A percentile compares a stretch with the other conserved stretches of the same genome.
phyloP scores from a whole-genome alignment of 1,284 basidiomycete species.

The Chondrostereum purpureum region DNA sequence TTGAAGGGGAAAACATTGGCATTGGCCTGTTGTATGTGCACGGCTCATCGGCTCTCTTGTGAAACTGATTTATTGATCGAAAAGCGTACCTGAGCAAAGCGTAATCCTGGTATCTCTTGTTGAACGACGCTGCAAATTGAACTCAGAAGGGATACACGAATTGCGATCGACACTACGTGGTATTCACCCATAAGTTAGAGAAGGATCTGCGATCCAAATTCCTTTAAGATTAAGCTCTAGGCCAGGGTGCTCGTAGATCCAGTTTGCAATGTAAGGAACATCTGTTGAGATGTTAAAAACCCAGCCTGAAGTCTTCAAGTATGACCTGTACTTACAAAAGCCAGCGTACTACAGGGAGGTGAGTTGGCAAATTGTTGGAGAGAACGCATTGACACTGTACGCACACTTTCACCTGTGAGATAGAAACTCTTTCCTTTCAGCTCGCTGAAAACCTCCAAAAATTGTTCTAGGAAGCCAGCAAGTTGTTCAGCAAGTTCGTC shows the following conservation, averaged over 20 bases:
- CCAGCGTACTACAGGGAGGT: constrained; percentile 53
- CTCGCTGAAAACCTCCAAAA: constrained; percentile 58
- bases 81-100: constrained; percentile 51
- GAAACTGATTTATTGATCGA: too few species aligned
- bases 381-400: constrained; percentile 22
- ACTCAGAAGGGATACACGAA: too few species aligned
- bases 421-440: constrained; percentile 60
- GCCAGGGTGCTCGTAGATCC: constrained; percentile 54
- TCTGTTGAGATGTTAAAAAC: constrained; percentile 19
- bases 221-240: constrained; percentile 55
- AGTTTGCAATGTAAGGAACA: constrained; percentile 59
- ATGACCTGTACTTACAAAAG: constrained; percentile 36
- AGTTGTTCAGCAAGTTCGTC: constrained; percentile 37
- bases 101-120: constrained; percentile 55
- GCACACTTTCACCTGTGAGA: constrained; percentile 59
- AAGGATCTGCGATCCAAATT: constrained; percentile 62
- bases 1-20: constrained; percentile 48
- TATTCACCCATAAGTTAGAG: constrained; percentile 24
- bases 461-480: constrained; percentile 58
- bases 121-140: constrained; percentile 27
- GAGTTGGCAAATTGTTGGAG: not conserved
- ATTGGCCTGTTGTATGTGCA: constrained; percentile 41
- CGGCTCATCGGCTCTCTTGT: too few species aligned
- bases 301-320: not conserved
- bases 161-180: too few species aligned